These are phyloP conservation scores for Solanum hybrid DNA, from an alignment of 305 asterid species.

Conservation along the genomic window DNA sequence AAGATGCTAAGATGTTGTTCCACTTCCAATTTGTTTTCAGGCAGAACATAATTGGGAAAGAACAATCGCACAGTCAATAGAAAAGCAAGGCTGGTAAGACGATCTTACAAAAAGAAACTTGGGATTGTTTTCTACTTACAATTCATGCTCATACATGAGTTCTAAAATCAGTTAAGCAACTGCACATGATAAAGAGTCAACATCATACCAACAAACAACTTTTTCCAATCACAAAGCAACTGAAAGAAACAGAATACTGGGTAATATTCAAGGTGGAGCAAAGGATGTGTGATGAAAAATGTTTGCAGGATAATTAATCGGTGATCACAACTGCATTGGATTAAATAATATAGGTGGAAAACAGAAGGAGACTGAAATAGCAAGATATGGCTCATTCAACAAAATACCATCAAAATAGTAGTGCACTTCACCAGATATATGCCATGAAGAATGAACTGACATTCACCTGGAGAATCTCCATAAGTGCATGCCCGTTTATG, in stretches of 20 bases:
- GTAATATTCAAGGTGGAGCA: background rate
- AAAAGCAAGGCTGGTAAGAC: background rate
- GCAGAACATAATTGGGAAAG: background rate
- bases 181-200: background rate
- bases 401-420: background rate
- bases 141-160: background rate
- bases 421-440: background rate
- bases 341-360: background rate
- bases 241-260: background rate
- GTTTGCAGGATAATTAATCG: background rate
- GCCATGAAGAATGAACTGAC: background rate
- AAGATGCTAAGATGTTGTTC: slow-evolving; percentile 32
- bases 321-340: background rate
- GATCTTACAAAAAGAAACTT: background rate
- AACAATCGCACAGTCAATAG: background rate
- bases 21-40: background rate
- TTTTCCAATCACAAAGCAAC: background rate
- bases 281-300: background rate
- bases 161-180: background rate
- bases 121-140: background rate
- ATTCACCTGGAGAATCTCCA: background rate
- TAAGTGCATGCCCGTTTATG: background rate
- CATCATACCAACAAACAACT: background rate
- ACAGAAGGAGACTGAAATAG: background rate
- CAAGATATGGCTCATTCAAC: background rate